These are phyloP conservation scores for Sporopachydermia cereana DNA, from an alignment of 1,139 yeast species.

Conservation along the genomic window DNA sequence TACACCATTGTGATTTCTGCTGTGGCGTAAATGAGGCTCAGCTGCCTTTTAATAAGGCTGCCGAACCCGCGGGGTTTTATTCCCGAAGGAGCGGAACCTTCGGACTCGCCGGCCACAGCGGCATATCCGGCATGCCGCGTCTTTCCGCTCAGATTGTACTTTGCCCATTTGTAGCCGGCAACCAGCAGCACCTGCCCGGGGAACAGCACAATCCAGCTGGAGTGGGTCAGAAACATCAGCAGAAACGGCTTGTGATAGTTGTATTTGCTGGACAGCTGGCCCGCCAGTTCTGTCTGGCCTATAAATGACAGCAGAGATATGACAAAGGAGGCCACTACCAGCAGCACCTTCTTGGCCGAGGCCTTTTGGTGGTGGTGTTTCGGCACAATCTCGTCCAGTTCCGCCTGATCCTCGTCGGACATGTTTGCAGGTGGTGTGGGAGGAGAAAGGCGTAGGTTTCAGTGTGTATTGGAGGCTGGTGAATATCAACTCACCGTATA, in stretches of 20 bases:
- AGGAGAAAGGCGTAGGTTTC: too few species aligned
- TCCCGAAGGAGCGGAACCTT: slow-evolving; percentile 10
- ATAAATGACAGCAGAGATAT: slow-evolving; percentile 58
- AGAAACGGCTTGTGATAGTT: slow-evolving; percentile 62
- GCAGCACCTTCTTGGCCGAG: slow-evolving; percentile 29
- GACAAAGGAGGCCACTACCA: slow-evolving; percentile 46
- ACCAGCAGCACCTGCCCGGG: slow-evolving; percentile 51
- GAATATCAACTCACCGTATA: too few species aligned
- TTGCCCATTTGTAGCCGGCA: slow-evolving; percentile 33
- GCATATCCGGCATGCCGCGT: slow-evolving; percentile 17
- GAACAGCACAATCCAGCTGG: slow-evolving; percentile 69
- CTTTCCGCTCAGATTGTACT: slow-evolving; percentile 19
- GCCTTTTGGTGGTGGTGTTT: slow-evolving; percentile 4
- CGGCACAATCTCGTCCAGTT: slow-evolving; percentile 3
- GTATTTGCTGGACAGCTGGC: slow-evolving; percentile 47
- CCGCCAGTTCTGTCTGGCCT: slow-evolving; percentile 69
- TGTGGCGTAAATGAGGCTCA: slow-evolving; percentile 40
- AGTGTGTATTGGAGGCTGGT: too few species aligned
- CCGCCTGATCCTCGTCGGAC: too few species aligned
- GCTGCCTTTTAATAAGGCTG: slow-evolving; percentile 30
- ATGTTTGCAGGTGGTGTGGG: too few species aligned
- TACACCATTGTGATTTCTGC: slow-evolving; percentile 32
- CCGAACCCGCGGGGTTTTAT: slow-evolving; percentile 21
- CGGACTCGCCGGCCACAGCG: too few species aligned
- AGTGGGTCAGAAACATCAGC: slow-evolving; percentile 60